Evolutionary conservation across 2,329 filamentous ascomycete species (phyloP), one percentile per base, ranked within the genome.

Genomic region (Xylaria sp.): DNA sequence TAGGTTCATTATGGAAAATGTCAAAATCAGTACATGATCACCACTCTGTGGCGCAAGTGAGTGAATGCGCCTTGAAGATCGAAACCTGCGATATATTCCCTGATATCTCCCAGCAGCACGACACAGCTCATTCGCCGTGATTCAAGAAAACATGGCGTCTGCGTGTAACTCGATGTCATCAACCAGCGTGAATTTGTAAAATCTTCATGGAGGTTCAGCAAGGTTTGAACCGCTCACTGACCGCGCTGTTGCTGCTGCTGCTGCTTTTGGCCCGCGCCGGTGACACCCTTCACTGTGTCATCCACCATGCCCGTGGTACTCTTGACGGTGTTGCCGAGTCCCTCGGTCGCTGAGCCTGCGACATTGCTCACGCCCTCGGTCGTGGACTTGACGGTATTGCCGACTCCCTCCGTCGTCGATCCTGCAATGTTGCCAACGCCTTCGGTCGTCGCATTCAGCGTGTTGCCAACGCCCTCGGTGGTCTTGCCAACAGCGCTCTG

Each of bases 401-500:
- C 66, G 42, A 63, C 42, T n/a, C 69, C 66, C 55, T 71, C 65
- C 71, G 81, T 63, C 3, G 60, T 54, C 10, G 63, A 71, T 18
- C 68, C 68, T 6, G 73, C 68, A 2, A 72, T 63, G 37, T 67
- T 66, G 16, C 69, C 69, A 11, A 64, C 60, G 8, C 69, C 66
- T 59, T 70, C 67, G 44, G 68, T 69, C 9, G 73, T 72, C 59
- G 74, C 19, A 37, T 67, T 65, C 8, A 71, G 58, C 1, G 67
- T 62, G 11, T 57, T 62, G 37, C 69, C 70, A 19, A 64, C 61
- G 7, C 70, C 67, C 56, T 71, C 69, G 72, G 81, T 66, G n/a
- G 63, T 66, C 58, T 65, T 72, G 37, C 68, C 69, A 11, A 75
- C 66, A 7, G 72, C 65, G 47, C 65, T 67, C 5, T 64, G 57